Percentiles rank a stretch among this genome's conserved stretches.
These are phyloP conservation scores for Sarocladiaceae sp. DNA, from an alignment of 2,329 filamentous ascomycete genomes.

Conservation along the genomic window DNA sequence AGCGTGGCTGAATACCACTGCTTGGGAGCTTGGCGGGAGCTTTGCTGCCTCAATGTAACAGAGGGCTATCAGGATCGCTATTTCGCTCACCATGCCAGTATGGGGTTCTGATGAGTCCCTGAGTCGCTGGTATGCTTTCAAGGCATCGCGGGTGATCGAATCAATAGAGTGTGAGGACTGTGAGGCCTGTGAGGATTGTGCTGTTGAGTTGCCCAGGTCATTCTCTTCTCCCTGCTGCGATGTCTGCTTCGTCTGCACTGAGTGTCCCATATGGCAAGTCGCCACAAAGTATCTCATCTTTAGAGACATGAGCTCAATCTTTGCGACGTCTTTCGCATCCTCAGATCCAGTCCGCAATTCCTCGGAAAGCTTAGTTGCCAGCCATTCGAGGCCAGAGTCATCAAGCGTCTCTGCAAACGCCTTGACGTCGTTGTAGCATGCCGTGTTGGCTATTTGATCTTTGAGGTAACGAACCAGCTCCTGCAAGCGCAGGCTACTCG, in stretches of 20 bases:
- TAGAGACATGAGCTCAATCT: conserved; percentile 27
- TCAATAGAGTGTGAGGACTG: background rate
- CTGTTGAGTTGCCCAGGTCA: no score
- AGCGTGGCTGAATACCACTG: background rate
- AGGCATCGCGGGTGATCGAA: background rate
- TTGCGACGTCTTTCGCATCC: conserved; percentile 19
- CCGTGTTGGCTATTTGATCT: conserved; percentile 27
- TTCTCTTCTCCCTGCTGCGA: no score
- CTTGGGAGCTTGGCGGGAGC: background rate
- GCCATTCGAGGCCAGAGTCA: conserved; percentile 30
- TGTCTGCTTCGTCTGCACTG: no score
- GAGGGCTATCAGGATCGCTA: conserved; percentile 27
- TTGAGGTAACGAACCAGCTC: conserved; percentile 31
- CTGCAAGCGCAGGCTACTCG: conserved; percentile 23
- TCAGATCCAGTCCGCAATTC: conserved; percentile 11
- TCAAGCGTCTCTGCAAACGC: conserved; percentile 35
- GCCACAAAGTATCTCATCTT: conserved; percentile 40
- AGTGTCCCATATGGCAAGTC: conserved; percentile 24
- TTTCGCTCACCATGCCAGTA: conserved; percentile 18
- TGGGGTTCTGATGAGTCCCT: background rate
- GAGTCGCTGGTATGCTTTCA: background rate
- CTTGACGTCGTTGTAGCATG: conserved; percentile 43
- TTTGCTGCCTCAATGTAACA: conserved; percentile 26
- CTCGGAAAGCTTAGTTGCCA: conserved; percentile 25
- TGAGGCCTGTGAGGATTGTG: background rate